phyloP scores from a whole-genome alignment of 768 basidiomycete genomes.

The Collybia sordida region DNA sequence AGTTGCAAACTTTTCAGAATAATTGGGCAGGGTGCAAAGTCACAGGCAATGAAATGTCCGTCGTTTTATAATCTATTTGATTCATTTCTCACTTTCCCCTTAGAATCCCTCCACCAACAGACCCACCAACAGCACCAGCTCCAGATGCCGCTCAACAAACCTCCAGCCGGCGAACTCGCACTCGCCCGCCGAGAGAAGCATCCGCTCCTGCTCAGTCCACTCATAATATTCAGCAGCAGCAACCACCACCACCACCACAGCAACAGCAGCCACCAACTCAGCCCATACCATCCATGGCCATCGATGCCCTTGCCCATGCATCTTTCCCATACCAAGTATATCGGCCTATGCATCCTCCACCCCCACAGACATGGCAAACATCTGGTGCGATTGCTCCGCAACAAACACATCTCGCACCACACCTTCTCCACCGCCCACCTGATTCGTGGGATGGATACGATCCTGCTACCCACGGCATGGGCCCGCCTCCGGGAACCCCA shows the following conservation, averaged over 20 bases:
- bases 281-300: constrained; percentile 23
- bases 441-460: constrained; percentile 62
- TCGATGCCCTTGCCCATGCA: constrained; percentile 26
- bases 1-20: constrained; percentile 70
- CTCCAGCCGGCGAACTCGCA: neutral
- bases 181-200: neutral
- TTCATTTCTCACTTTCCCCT: constrained; percentile 1
- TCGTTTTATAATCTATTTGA: constrained; percentile 7
- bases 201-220: neutral
- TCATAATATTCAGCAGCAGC: constrained; percentile 8
- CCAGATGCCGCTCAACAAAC: constrained; percentile 8
- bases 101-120: constrained; percentile 17
- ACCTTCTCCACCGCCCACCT: constrained; percentile 47
- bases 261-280: constrained; percentile 20
- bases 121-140: constrained; percentile 10
- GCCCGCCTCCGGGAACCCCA: constrained; percentile 38
- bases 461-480: constrained; percentile 43
- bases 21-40: constrained; percentile 85
- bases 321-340: constrained; percentile 42
- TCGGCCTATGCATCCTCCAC: constrained; percentile 44
- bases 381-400: constrained; percentile 61
- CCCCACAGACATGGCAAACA: constrained; percentile 67
- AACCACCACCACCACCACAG: constrained; percentile 12
- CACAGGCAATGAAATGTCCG: constrained; percentile 70
- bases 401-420: constrained; percentile 57